Conservation (phyloP, 345 rosid species). For the Eucalyptus virginea region DNA sequence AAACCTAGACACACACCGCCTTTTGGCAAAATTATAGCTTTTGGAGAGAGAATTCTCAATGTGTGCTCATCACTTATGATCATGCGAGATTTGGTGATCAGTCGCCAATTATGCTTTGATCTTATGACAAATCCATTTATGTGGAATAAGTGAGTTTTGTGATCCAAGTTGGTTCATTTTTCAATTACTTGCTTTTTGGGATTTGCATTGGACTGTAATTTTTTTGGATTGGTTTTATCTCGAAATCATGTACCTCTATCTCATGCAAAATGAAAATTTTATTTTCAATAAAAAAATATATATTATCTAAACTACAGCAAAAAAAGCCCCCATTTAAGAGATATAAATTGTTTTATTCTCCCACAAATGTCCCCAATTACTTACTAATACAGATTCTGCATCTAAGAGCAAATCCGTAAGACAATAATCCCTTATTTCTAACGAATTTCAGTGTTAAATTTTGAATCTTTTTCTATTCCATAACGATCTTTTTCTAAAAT, state of each 20-base stretch:
- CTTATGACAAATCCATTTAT: background rate
- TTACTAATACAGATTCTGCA: background rate
- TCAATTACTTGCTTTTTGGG: no score
- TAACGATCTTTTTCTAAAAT: no score
- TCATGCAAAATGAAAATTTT: background rate
- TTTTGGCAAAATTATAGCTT: no score
- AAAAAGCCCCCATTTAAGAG: background rate
- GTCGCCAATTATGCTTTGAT: background rate
- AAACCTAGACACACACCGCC: fast-evolving
- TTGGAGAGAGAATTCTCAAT: background rate
- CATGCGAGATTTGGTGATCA: no score
- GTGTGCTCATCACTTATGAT: background rate
- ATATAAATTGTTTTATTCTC: background rate
- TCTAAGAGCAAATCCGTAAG: background rate
- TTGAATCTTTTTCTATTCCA: background rate
- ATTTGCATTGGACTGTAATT: background rate
- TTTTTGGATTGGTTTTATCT: background rate
- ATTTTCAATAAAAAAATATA: no score
- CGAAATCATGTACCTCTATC: background rate
- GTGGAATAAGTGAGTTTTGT: background rate
- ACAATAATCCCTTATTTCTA: background rate
- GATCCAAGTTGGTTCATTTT: no score
- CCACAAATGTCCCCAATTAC: background rate
- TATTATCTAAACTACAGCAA: no score
- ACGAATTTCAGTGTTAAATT: no score